These are phyloP conservation scores for Paramecium caudatum DNA, from an alignment of 73 alveolate species.

Conservation along the genomic window DNA sequence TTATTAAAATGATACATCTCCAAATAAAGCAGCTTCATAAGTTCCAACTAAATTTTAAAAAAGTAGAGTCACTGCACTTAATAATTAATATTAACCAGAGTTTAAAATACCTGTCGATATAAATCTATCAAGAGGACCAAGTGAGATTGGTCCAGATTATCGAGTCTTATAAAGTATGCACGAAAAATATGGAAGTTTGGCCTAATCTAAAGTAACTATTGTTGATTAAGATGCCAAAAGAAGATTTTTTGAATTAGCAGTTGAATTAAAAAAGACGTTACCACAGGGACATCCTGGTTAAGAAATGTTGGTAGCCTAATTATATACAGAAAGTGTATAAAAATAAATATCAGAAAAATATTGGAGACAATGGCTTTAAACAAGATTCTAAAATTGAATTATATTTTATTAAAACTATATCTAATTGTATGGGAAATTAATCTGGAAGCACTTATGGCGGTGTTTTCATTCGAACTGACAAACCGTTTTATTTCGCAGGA, in stretches of 20 bases:
- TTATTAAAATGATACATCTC: slow-evolving; percentile 24
- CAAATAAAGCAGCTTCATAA: slow-evolving; percentile 42
- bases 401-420: not conserved
- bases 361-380: slow-evolving; percentile 24
- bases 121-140: slow-evolving; percentile 24
- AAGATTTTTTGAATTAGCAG: not conserved
- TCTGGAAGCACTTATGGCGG: not conserved
- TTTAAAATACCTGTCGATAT: not conserved
- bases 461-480: not conserved
- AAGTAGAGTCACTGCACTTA: not conserved
- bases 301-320: not conserved
- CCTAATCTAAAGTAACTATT: not conserved
- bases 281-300: slow-evolving; percentile 4
- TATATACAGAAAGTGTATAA: not conserved
- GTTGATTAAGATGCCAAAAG: slow-evolving; percentile 24
- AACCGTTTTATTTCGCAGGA: not conserved
- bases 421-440: not conserved
- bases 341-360: slow-evolving; percentile 56
- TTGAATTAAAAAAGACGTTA: not conserved
- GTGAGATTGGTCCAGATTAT: not conserved
- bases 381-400: not conserved
- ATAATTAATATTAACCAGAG: slow-evolving; percentile 1
- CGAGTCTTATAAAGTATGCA: slow-evolving; percentile 26
- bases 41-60: slow-evolving; percentile 49
- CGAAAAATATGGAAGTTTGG: not conserved